Conservation (phyloP, 139 green algal genomes). For the Closterium sp. region DNA sequence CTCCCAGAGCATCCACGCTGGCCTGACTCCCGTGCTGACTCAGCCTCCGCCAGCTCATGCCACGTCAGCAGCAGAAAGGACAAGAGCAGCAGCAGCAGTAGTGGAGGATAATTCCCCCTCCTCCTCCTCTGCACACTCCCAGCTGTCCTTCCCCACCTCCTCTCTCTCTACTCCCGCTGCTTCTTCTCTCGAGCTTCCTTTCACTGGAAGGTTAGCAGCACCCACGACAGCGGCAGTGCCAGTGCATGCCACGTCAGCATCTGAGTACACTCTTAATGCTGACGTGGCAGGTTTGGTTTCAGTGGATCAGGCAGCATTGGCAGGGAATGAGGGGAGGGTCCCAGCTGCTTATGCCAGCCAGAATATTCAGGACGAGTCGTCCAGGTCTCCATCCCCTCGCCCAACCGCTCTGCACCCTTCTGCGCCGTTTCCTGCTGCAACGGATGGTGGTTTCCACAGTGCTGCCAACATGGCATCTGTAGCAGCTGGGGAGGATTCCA, state of each 20-base stretch:
- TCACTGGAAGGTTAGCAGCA: too few species aligned
- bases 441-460: not conserved
- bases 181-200: not conserved
- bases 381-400: not conserved
- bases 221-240: too few species aligned
- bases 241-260: too few species aligned
- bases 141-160: not conserved
- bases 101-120: not conserved
- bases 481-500: not conserved
- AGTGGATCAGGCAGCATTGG: not conserved
- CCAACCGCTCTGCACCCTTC: not conserved
- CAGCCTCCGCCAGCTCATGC: not conserved
- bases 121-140: not conserved
- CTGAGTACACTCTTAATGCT: too few species aligned
- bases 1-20: not conserved
- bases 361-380: not conserved
- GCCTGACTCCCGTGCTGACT: not conserved
- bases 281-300: not conserved
- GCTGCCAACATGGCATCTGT: not conserved
- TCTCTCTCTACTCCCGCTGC: not conserved
- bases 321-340: not conserved
- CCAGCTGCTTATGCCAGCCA: not conserved
- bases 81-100: not conserved
- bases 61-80: not conserved
- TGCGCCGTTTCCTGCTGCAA: not conserved